A percentile compares a stretch with the other conserved stretches of the same genome.
Conservation (phyloP, 2,329 filamentous ascomycete species). For the Neofusicoccum sp. region DNA sequence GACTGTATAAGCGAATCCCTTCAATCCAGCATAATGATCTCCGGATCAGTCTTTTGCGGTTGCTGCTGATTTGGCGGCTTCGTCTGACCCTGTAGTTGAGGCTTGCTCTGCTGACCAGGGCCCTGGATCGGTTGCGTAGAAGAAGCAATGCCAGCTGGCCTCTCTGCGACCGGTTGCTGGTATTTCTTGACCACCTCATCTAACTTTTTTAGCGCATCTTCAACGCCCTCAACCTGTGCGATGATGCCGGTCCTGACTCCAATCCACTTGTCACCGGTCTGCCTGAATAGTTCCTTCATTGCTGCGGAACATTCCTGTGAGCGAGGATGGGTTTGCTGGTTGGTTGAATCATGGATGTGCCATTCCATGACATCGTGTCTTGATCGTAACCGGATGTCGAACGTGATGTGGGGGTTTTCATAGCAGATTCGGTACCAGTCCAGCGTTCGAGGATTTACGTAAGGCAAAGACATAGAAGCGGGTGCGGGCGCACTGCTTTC, state of each 20-base stretch:
- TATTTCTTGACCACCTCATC: constrained; percentile 37
- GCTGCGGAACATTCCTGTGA: constrained; percentile 32
- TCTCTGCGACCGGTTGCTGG: not conserved
- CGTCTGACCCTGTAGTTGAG: not conserved
- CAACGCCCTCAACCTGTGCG: constrained; percentile 38
- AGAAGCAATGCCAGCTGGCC: not conserved
- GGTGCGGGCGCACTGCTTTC: constrained; percentile 1
- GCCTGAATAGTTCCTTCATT: constrained; percentile 37
- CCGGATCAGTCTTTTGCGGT: not conserved
- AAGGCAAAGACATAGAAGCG: constrained; percentile 5
- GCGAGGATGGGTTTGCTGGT: constrained; percentile 32
- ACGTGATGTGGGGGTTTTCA: constrained; percentile 42
- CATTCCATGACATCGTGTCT: constrained; percentile 40
- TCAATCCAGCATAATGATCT: constrained; percentile 19
- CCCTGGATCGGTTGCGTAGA: not conserved
- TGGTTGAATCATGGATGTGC: constrained; percentile 39
- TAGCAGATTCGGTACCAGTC: constrained; percentile 50
- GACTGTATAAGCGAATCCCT: not conserved
- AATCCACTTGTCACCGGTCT: constrained; percentile 36
- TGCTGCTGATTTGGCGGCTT: constrained; percentile 3
- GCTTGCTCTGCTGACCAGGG: not conserved
- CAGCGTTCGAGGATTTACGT: constrained; percentile 48
- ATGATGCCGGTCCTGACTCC: constrained; percentile 43
- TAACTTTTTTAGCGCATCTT: constrained; percentile 39
- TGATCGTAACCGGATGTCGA: constrained; percentile 39